Percentiles rank a stretch among this genome's conserved stretches.
Evolutionary conservation across 441 rosid genomes (phyloP).

Genomic region (Macaranga tanarius): DNA sequence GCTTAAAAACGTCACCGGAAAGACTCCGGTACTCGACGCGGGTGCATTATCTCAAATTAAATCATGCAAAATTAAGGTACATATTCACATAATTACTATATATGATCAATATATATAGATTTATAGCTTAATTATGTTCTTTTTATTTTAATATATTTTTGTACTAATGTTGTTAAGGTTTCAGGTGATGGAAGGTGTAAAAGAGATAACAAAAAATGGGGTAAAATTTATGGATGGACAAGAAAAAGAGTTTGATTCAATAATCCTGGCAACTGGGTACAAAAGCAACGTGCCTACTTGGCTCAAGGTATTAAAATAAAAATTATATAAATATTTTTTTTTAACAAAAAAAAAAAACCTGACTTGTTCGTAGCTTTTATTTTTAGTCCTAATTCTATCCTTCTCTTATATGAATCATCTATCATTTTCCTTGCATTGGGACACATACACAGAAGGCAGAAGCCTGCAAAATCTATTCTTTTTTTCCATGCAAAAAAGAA

Average conservation of each 20-base stretch:
- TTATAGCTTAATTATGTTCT: no score
- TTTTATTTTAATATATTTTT: not conserved
- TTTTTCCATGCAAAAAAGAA: slow-evolving; percentile 66
- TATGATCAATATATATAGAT: no score
- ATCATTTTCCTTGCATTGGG: slow-evolving; percentile 50
- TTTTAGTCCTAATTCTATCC: slow-evolving; percentile 19
- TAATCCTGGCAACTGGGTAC: slow-evolving; percentile 90
- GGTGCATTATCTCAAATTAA: slow-evolving; percentile 71
- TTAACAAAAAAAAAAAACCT: not conserved
- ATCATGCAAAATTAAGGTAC: slow-evolving; percentile 73
- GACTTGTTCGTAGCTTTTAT: slow-evolving; percentile 18
- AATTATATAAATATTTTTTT: no score
- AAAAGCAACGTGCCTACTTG: slow-evolving; percentile 82
- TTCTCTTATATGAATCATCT: slow-evolving; percentile 35
- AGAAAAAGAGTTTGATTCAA: slow-evolving; percentile 69
- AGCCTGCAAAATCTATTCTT: slow-evolving; percentile 51
- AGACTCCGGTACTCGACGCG: slow-evolving; percentile 87
- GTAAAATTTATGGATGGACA: slow-evolving; percentile 73
- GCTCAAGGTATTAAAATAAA: slow-evolving; percentile 68
- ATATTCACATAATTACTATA: no score
- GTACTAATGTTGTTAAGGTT: slow-evolving; percentile 1
- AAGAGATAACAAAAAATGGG: slow-evolving; percentile 68
- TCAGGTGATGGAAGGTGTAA: slow-evolving; percentile 70
- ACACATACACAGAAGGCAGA: slow-evolving; percentile 40
- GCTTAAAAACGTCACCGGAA: slow-evolving; percentile 85